Percentiles rank a stretch among this genome's conserved stretches.
Evolutionary conservation across 352 stramenopile genomes (phyloP).

Genomic region (Blastocystis sp.): DNA sequence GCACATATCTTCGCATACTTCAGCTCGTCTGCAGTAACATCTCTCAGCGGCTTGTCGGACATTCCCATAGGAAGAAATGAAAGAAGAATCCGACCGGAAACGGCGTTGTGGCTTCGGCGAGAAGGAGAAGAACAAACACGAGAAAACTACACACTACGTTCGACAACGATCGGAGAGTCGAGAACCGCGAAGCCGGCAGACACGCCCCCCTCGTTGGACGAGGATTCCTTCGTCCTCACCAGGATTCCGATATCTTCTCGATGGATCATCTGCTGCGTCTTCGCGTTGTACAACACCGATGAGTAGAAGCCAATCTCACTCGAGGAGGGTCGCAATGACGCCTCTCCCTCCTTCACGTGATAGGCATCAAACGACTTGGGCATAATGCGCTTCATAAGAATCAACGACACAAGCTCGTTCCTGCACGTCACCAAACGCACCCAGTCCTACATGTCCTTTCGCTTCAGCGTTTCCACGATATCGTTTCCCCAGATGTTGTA

Average conservation of each 20-base stretch:
- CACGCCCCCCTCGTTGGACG: constrained; percentile 94
- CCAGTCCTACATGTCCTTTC: constrained; percentile 78
- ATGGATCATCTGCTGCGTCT: constrained; percentile 81
- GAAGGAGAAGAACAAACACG: constrained; percentile 34
- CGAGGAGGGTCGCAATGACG: background rate
- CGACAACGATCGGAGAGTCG: constrained; percentile 85
- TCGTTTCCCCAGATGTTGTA: constrained; percentile 96
- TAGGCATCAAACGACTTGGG: constrained; percentile 80
- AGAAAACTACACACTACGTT: no score
- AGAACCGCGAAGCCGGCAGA: constrained; percentile 90
- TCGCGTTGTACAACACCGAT: constrained; percentile 80
- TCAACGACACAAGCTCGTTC: constrained; percentile 85
- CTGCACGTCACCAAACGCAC: background rate
- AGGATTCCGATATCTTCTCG: constrained; percentile 93
- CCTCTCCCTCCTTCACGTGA: constrained; percentile 79
- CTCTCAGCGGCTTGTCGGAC: background rate
- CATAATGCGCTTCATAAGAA: constrained; percentile 96
- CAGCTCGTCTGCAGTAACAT: constrained; percentile 38
- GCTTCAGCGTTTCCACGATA: constrained; percentile 83
- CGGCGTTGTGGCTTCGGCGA: background rate
- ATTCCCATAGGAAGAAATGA: constrained; percentile 7
- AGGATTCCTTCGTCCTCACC: constrained; percentile 89
- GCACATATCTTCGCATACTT: constrained; percentile 67
- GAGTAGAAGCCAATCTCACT: constrained; percentile 72
- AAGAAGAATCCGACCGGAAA: constrained; percentile 1